Evolutionary conservation across 176 grass and related monocot genomes (phyloP).

Genomic region (Elaeis guineensis): DNA sequence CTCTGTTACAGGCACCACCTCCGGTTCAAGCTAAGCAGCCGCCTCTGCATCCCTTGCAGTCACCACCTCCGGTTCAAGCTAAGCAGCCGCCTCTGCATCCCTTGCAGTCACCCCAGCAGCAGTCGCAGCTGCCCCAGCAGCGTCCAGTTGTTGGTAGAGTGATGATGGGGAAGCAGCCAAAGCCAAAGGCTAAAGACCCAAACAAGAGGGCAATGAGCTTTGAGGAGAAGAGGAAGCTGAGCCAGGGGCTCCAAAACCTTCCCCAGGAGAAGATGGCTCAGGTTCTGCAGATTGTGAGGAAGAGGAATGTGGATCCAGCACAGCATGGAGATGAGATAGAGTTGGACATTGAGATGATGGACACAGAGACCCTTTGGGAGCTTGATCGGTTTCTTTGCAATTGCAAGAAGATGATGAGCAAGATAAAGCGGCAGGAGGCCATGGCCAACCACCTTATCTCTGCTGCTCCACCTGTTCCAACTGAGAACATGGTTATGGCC

Average conservation of each 20-base stretch:
- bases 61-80: background rate
- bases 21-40: constrained; percentile 5
- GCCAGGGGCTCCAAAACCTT: constrained; percentile 52
- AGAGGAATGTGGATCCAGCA: constrained; percentile 47
- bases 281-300: constrained; percentile 65
- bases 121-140: background rate
- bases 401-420: constrained; percentile 79
- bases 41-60: background rate
- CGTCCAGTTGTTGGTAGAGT: constrained; percentile 19
- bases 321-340: constrained; percentile 86
- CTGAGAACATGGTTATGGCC: too few relatives aligned
- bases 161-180: constrained; percentile 30
- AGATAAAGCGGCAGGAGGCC: constrained; percentile 40
- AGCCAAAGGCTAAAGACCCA: constrained; percentile 68
- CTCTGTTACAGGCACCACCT: background rate
- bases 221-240: constrained; percentile 84
- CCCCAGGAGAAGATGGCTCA: constrained; percentile 79
- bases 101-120: too few relatives aligned
- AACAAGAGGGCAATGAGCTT: constrained; percentile 81
- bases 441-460: background rate
- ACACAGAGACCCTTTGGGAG: constrained; percentile 82
- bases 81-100: background rate
- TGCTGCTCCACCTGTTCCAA: background rate
- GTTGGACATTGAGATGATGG: constrained; percentile 77
- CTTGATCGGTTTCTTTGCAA: constrained; percentile 81